Percentiles rank a stretch among this genome's conserved stretches.
These are phyloP conservation scores for Skeletonema potamos DNA, from an alignment of 108 stramenopile species.

Conservation along the genomic window DNA sequence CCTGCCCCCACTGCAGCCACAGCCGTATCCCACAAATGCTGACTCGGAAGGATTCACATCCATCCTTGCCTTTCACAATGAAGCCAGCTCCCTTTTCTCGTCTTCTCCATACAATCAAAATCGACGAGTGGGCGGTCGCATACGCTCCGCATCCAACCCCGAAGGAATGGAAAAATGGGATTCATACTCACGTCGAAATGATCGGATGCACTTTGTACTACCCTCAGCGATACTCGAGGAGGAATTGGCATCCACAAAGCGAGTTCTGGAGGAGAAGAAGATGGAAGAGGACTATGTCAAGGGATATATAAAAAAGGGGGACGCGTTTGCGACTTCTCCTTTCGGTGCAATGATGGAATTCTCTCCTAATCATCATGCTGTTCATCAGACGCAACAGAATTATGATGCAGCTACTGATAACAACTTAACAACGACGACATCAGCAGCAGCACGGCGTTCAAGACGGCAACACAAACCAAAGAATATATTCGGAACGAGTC, in stretches of 20 bases:
- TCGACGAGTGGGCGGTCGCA: conserved; percentile 22
- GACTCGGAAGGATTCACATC: conserved; percentile 3
- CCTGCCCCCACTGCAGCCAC: neutral
- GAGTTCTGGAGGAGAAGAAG: conserved; percentile 48
- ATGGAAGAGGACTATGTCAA: conserved; percentile 5
- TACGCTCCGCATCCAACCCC: conserved; percentile 82
- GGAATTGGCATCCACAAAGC: conserved; percentile 72
- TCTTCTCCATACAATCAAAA: neutral
- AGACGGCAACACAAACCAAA: conserved; percentile 4
- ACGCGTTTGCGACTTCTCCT: neutral
- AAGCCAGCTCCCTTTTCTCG: neutral
- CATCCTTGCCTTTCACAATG: conserved; percentile 3
- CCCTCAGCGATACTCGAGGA: conserved; percentile 78
- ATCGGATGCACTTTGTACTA: conserved; percentile 70
- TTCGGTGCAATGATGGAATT: neutral
- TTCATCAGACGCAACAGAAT: neutral
- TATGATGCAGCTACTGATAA: neutral
- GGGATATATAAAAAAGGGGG: neutral
- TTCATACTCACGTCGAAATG: conserved; percentile 36
- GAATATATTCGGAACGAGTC: conserved; percentile 18
- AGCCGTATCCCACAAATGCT: neutral
- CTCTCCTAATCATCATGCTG: neutral
- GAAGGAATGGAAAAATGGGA: conserved; percentile 93
- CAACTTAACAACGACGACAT: neutral
- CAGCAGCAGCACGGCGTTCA: neutral